These are phyloP conservation scores for Mycena vitilis DNA, from an alignment of 768 basidiomycete genomes.

Conservation along the genomic window DNA sequence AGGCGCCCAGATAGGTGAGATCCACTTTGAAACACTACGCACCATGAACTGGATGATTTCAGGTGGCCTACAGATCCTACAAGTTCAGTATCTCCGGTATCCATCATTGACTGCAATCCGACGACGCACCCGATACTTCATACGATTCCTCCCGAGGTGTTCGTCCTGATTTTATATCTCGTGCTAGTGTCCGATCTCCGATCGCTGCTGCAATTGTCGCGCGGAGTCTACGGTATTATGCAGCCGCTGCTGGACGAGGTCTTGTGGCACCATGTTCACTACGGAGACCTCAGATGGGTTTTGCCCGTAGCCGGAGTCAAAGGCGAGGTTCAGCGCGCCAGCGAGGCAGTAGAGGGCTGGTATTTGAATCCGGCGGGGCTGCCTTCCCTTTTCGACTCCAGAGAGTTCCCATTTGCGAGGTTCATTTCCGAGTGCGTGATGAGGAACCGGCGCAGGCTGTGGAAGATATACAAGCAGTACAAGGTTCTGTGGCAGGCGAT, in stretches of 20 bases:
- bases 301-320: not conserved
- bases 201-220: constrained; percentile 6
- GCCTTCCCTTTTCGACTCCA: constrained; percentile 3
- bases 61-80: too few relatives aligned
- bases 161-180: constrained; percentile 5
- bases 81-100: too few relatives aligned
- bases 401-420: constrained; percentile 9
- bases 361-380: not conserved
- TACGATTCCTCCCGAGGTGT: not conserved
- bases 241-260: not conserved
- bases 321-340: constrained; percentile 14
- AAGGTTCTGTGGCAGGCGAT: not conserved
- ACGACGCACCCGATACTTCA: not conserved
- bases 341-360: not conserved
- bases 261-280: not conserved
- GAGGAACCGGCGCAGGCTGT: constrained; percentile 11
- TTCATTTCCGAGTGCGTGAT: constrained; percentile 12
- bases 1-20: not conserved
- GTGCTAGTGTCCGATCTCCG: not conserved
- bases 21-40: too few relatives aligned
- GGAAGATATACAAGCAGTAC: constrained; percentile 15
- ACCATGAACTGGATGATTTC: too few relatives aligned
- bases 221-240: not conserved
- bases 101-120: too few relatives aligned
- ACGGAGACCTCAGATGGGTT: constrained; percentile 18